Evolutionary conservation across 768 basidiomycete genomes (phyloP), one percentile per base, ranked within the genome.

Genomic region (Amanita rimosa): DNA sequence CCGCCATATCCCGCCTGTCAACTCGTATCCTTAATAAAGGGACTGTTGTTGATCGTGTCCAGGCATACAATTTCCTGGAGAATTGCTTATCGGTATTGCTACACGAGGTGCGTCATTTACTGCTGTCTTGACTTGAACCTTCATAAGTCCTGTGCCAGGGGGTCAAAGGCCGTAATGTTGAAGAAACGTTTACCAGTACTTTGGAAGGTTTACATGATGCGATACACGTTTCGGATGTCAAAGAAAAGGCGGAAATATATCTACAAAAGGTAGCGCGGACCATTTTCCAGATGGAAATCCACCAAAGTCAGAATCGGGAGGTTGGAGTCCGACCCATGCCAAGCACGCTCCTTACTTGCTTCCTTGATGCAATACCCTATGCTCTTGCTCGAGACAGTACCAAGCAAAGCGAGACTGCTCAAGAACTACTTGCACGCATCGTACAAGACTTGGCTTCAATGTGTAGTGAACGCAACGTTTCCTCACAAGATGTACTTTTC

Each of bases 171-270:
- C 81, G 81, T 14, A 88, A 89, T 51, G 74, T 82, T 29, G 85
- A 90, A 54, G 72, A 80, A 6, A 73, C 85, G 4, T 91, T 95
- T 58, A 64, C 81, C 7, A 69, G 67, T 51, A 74, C 78, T 27
- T 62, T 94, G 46, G 80, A 89, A 60, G 88, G 87, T 10, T 61
- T 93, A 13, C 86, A 89, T 57, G 85, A 90, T 51, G 80, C 86
- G 0, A 63, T 85, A 2, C 76, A 87, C 53, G 58, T 84, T 19
- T 67, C 79, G 1, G 88, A 93, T 50, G 66, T 86, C 37, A 72
- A 78, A 54, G 74, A 74, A 22, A 74, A 81, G 52, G 89, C 91
- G 1, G 79, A 81, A 54, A 67, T 73, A 29, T 91, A 79, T 58
- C 64, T 94, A 21, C 72, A 77, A 31, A 79, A 80, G 46, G 69